Evolutionary conservation across 805 yeast species (phyloP).

Genomic region (Wickerhamomyces bovis): DNA sequence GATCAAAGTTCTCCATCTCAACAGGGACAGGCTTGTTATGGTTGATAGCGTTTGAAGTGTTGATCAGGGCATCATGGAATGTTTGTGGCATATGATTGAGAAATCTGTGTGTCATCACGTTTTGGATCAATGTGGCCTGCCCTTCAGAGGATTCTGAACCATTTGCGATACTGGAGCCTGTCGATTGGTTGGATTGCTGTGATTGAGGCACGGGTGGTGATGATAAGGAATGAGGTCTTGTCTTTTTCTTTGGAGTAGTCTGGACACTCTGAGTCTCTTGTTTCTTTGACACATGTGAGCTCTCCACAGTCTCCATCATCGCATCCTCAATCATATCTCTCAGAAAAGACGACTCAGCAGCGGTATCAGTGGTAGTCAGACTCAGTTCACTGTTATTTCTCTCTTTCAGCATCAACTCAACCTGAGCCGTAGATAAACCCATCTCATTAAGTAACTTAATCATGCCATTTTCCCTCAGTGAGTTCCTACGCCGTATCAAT

Average conservation of each 20-base stretch:
- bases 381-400: conserved; percentile 5
- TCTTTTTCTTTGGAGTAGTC: conserved; percentile 4
- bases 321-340: conserved; percentile 29
- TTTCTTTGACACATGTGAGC: neutral
- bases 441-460: conserved; percentile 29
- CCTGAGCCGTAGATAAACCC: conserved; percentile 31
- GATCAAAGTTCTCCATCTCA: conserved; percentile 34
- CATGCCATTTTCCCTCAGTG: conserved; percentile 30
- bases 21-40: conserved; percentile 27
- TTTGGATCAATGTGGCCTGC: conserved; percentile 1
- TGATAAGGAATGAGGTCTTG: conserved; percentile 20
- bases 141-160: neutral
- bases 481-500: conserved; percentile 28
- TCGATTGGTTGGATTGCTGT: neutral
- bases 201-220: conserved; percentile 4
- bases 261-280: neutral
- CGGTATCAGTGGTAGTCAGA: neutral
- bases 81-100: conserved; percentile 19
- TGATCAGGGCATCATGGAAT: conserved; percentile 16
- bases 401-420: conserved; percentile 27
- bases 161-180: neutral
- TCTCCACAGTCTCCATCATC: conserved; percentile 20
- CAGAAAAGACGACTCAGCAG: conserved; percentile 14
- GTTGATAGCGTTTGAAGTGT: neutral
- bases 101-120: conserved; percentile 15